A percentile compares a stretch with the other conserved stretches of the same genome.
phyloP scores from a whole-genome alignment of 352 stramenopile species.

The Lagenidium sp. region DNA sequence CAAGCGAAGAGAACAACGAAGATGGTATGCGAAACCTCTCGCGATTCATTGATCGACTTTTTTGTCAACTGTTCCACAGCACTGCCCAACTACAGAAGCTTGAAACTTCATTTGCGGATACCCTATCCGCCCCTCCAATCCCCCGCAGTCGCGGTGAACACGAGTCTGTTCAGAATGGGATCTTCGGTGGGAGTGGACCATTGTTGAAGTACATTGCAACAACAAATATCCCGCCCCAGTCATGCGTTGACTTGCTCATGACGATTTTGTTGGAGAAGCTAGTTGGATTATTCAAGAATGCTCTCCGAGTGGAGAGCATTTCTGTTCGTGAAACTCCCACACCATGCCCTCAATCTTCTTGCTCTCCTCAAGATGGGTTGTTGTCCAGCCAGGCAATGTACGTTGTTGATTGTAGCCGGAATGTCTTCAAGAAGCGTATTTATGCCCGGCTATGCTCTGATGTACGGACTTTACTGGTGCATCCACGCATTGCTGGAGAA shows the following conservation, averaged over 20 bases:
- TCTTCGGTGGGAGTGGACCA: no score
- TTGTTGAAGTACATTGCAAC: no score
- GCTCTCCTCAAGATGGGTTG: no score
- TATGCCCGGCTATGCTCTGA: constrained; percentile 78
- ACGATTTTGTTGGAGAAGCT: constrained; percentile 57
- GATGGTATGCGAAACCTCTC: constrained; percentile 68
- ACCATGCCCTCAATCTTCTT: no score
- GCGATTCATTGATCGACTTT: constrained; percentile 75
- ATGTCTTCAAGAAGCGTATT: constrained; percentile 69
- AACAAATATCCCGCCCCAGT: constrained; percentile 8
- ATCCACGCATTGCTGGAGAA: constrained; percentile 46
- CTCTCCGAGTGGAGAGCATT: constrained; percentile 48
- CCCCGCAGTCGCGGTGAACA: neutral
- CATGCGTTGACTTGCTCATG: constrained; percentile 59
- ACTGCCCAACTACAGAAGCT: constrained; percentile 64
- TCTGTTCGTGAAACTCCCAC: constrained; percentile 16
- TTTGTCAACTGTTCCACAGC: constrained; percentile 82
- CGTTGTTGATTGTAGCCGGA: constrained; percentile 52
- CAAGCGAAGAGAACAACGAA: constrained; percentile 64
- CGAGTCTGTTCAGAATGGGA: no score
- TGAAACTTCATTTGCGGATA: constrained; percentile 26
- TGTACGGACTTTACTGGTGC: constrained; percentile 63
- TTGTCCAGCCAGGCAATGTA: constrained; percentile 13
- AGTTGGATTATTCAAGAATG: constrained; percentile 48
- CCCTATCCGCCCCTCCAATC: neutral